A percentile compares a stretch with the other conserved stretches of the same genome.
These are phyloP conservation scores for Annulohypoxylon moriforme DNA, from an alignment of 495 filamentous ascomycete species.

Conservation along the genomic window DNA sequence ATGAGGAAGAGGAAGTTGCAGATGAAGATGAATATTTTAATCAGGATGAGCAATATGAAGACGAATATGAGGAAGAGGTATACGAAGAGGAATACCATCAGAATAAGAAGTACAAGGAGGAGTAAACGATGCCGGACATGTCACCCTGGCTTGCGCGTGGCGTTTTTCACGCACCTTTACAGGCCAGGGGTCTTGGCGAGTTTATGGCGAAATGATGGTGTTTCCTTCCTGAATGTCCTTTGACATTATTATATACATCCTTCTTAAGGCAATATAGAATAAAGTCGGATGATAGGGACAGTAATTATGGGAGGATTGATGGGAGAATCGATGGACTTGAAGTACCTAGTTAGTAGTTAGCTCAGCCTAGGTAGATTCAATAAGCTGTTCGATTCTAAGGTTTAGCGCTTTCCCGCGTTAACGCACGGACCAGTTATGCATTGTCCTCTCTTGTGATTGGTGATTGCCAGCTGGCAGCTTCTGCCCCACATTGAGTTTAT, in stretches of 20 bases:
- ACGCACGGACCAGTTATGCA: constrained; percentile 23
- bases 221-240: not conserved
- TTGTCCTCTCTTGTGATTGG: not conserved
- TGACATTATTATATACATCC: not conserved
- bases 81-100: not conserved
- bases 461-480: constrained; percentile 34
- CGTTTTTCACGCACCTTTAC: not conserved
- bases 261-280: not conserved
- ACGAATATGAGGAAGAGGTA: not conserved
- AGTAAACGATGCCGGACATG: not conserved
- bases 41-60: no score
- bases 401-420: not conserved
- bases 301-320: not conserved
- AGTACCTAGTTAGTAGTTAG: not conserved
- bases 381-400: not conserved
- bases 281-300: not conserved
- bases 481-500: constrained; percentile 3
- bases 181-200: not conserved
- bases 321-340: not conserved
- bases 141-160: not conserved
- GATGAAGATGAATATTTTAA: no score
- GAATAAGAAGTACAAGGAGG: not conserved
- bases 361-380: not conserved
- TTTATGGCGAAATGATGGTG: not conserved
- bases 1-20: not conserved